A percentile compares a stretch with the other conserved stretches of the same genome.
Conservation (phyloP, 352 stramenopile species). For the Phytophthora palmivora region DNA sequence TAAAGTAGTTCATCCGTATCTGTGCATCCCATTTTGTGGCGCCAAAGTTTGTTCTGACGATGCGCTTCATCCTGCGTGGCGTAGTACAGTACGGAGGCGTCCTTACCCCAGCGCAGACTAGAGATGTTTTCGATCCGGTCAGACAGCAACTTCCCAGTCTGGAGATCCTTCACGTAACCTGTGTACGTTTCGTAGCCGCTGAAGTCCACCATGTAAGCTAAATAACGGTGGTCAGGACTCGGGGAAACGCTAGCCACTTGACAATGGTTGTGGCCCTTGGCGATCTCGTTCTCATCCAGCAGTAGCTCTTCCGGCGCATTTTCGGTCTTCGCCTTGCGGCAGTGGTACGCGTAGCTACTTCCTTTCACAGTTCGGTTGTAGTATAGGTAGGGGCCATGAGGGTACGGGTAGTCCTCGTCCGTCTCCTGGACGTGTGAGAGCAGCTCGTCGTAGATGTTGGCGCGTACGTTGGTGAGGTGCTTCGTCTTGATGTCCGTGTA, state of each 20-base stretch:
- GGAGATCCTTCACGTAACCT: conserved; percentile 89
- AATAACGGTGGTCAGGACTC: conserved; percentile 91
- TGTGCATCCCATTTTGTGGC: conserved; percentile 83
- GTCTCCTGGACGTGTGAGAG: conserved; percentile 91
- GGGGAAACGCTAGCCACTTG: conserved; percentile 77
- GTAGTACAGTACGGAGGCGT: conserved; percentile 95
- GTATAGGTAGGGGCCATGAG: conserved; percentile 86
- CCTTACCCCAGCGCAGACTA: conserved; percentile 91
- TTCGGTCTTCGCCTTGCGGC: conserved; percentile 76
- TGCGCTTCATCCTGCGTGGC: conserved; percentile 91
- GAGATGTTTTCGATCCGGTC: conserved; percentile 89
- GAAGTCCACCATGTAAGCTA: conserved; percentile 96
- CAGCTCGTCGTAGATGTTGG: conserved; percentile 95
- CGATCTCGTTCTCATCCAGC: conserved; percentile 95
- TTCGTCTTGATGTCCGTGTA: conserved; percentile 91
- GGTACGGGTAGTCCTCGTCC: conserved; percentile 85
- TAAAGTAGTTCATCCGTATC: conserved; percentile 91
- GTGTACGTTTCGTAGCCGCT: conserved; percentile 95
- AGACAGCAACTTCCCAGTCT: conserved; percentile 65
- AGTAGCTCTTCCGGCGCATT: conserved; percentile 89
- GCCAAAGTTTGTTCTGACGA: conserved; percentile 95
- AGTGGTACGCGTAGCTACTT: conserved; percentile 83
- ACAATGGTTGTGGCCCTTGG: conserved; percentile 86
- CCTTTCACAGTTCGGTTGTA: conserved; percentile 91
- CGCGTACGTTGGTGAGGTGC: conserved; percentile 83